Conservation (phyloP, 2,329 filamentous ascomycete genomes). For the Teratosphaeria zuluensis region DNA sequence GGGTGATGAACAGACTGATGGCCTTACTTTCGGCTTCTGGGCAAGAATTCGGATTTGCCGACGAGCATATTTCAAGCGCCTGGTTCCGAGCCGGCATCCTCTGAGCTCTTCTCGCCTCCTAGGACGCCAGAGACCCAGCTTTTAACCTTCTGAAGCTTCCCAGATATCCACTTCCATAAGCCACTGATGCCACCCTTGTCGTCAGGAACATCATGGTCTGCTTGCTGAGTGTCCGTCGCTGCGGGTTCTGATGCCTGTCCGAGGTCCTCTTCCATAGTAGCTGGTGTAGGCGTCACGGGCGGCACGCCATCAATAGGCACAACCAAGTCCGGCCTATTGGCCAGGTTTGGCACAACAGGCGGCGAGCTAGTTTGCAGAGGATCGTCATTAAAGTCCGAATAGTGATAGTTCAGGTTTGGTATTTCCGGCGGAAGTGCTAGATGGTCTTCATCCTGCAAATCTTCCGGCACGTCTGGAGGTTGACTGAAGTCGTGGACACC, state of each 20-base stretch:
- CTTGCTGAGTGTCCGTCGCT: not conserved
- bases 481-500: conserved; percentile 44
- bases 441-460: conserved; percentile 4
- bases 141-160: conserved; percentile 22
- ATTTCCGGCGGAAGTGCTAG: conserved; percentile 3
- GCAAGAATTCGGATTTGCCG: too few relatives aligned
- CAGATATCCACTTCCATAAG: conserved; percentile 25
- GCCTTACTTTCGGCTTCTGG: too few relatives aligned
- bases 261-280: not conserved
- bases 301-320: conserved; percentile 3
- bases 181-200: conserved; percentile 10
- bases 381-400: not conserved
- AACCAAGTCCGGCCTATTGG: conserved; percentile 4
- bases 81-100: not conserved
- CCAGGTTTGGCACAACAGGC: conserved; percentile 5
- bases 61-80: not conserved
- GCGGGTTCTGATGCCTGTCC: not conserved
- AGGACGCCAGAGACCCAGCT: conserved; percentile 15
- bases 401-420: not conserved
- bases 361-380: not conserved
- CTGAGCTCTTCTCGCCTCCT: not conserved
- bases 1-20: too few relatives aligned
- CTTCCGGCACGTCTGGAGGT: conserved; percentile 1
- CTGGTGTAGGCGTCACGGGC: not conserved
- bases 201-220: conserved; percentile 12